Conservation (phyloP, 805 yeast species). For the Komagataella pseudopastoris region DNA sequence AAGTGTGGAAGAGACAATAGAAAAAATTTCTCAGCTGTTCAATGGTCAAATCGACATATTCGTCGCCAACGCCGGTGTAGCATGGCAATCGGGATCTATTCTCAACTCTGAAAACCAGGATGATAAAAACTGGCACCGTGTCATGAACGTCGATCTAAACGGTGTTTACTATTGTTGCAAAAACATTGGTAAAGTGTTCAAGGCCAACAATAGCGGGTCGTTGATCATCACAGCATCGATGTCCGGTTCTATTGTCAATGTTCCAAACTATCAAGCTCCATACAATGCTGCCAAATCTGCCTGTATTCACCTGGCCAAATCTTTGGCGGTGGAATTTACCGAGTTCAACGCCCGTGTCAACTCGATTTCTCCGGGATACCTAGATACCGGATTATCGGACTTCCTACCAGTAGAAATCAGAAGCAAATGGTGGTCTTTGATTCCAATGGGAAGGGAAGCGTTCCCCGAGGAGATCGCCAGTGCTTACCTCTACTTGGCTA, state of each 20-base stretch:
- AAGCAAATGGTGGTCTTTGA: slow-evolving; percentile 16
- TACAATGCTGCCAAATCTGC: slow-evolving; percentile 38
- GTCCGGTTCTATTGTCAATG: slow-evolving; percentile 41
- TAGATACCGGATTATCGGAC: slow-evolving; percentile 29
- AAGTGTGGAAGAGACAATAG: slow-evolving; percentile 16
- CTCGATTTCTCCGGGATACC: slow-evolving; percentile 39
- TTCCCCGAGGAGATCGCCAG: slow-evolving; percentile 34
- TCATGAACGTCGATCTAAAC: slow-evolving; percentile 34
- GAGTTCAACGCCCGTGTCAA: slow-evolving; percentile 34
- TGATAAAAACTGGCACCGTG: slow-evolving; percentile 29
- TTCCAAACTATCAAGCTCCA: slow-evolving; percentile 35
- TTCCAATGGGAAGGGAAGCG: slow-evolving; percentile 35
- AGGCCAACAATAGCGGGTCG: slow-evolving; percentile 31
- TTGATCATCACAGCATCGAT: slow-evolving; percentile 40
- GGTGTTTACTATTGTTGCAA: slow-evolving; percentile 39
- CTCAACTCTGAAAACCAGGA: slow-evolving; percentile 13
- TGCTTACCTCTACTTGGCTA: slow-evolving; percentile 37
- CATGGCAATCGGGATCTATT: slow-evolving; percentile 11
- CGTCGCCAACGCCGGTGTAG: slow-evolving; percentile 29
- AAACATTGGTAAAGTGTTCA: slow-evolving; percentile 32
- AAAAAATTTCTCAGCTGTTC: slow-evolving; percentile 20
- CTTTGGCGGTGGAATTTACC: slow-evolving; percentile 34
- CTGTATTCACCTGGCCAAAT: slow-evolving; percentile 30
- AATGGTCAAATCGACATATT: slow-evolving; percentile 25
- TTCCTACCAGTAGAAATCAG: slow-evolving; percentile 12